Evolutionary conservation across 345 rosid species (phyloP).

Genomic region (Aethionema arabicum): DNA sequence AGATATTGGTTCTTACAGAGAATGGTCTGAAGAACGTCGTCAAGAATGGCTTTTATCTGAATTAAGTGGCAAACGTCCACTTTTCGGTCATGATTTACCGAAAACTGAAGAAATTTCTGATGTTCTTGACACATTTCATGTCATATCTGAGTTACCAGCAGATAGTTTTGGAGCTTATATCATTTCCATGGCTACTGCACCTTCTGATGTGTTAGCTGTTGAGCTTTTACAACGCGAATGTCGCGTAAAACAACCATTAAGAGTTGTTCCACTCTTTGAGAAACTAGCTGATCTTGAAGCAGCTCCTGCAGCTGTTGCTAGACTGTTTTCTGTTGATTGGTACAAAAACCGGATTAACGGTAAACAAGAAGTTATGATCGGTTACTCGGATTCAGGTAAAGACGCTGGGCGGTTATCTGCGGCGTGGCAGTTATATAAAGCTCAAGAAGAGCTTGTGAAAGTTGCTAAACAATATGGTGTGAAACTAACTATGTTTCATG

Average conservation of each 20-base stretch:
- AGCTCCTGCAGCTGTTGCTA: constrained; percentile 92
- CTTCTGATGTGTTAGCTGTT: constrained; percentile 92
- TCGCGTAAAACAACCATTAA: constrained; percentile 74
- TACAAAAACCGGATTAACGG: constrained; percentile 87
- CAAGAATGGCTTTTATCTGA: constrained; percentile 96
- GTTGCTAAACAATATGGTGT: constrained; percentile 86
- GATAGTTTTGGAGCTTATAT: constrained; percentile 94
- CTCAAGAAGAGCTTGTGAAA: constrained; percentile 95
- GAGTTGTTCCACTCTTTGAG: constrained; percentile 98
- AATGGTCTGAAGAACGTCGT: constrained; percentile 84
- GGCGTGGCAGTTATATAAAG: constrained; percentile 96
- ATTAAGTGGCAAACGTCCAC: constrained; percentile 89
- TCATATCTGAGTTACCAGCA: constrained; percentile 77
- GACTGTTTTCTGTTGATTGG: constrained; percentile 95
- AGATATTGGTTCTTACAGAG: constrained; percentile 82
- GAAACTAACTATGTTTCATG: constrained; percentile 96
- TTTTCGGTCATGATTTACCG: constrained; percentile 92
- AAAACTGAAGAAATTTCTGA: constrained; percentile 94
- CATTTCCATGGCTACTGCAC: constrained; percentile 92
- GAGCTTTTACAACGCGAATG: constrained; percentile 98
- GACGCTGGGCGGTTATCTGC: constrained; percentile 96
- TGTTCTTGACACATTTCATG: constrained; percentile 82
- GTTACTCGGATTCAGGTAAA: constrained; percentile 97
- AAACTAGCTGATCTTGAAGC: constrained; percentile 96
- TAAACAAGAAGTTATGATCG: constrained; percentile 98